Percentiles rank a stretch among this genome's conserved stretches.
Evolutionary conservation across 2,329 filamentous ascomycete genomes (phyloP).

Genomic region (Pyrenophora teres): DNA sequence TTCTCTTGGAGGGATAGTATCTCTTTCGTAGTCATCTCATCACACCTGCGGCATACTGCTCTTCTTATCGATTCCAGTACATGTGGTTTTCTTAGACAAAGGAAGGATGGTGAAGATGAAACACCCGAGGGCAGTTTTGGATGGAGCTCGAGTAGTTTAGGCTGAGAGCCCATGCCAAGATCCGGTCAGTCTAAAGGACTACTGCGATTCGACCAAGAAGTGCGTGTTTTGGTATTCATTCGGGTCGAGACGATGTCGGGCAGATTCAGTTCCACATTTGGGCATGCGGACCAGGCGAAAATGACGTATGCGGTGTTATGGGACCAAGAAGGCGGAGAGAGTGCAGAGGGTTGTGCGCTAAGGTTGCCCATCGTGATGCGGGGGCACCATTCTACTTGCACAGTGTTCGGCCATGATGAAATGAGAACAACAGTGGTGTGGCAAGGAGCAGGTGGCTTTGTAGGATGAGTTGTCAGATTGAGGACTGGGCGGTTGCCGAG

Average conservation of each 20-base stretch:
- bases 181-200: slow-evolving; percentile 13
- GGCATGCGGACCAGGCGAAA: neutral
- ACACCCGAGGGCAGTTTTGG: slow-evolving; percentile 5
- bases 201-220: slow-evolving; percentile 1
- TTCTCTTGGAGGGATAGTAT: slow-evolving; percentile 14
- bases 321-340: neutral
- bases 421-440: slow-evolving; percentile 1
- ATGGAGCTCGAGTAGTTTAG: neutral
- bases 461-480: slow-evolving; percentile 10
- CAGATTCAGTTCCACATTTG: neutral
- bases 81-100: neutral
- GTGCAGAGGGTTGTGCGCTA: neutral
- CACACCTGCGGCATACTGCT: slow-evolving; percentile 24
- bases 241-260: neutral
- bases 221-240: neutral
- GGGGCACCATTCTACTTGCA: neutral
- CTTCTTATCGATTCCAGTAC: neutral
- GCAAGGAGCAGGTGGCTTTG: slow-evolving; percentile 14
- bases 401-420: neutral
- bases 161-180: slow-evolving; percentile 10
- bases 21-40: slow-evolving; percentile 2
- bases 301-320: slow-evolving; percentile 4
- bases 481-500: slow-evolving; percentile 9
- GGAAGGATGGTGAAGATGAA: neutral
- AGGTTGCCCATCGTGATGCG: slow-evolving; percentile 10